Percentiles rank a stretch among this genome's conserved stretches.
Conservation (phyloP, 116 monocot species). For the Phalaenopsis hybrid region DNA sequence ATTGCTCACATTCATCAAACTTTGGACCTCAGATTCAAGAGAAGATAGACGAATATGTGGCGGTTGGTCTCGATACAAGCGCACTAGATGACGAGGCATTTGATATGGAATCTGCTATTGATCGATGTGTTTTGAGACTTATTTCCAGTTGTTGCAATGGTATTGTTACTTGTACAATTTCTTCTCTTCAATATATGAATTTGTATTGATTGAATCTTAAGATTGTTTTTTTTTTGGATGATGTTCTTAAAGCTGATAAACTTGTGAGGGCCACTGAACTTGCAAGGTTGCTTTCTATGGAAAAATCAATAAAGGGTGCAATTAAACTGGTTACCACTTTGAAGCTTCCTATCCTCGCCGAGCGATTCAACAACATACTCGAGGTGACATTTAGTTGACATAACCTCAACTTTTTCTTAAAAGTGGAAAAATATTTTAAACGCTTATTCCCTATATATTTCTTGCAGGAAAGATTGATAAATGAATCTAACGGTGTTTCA, state of each 20-base stretch:
- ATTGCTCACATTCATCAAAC: slow-evolving; percentile 3
- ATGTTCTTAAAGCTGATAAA: slow-evolving; percentile 72
- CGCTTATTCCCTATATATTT: background rate
- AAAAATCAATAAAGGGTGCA: slow-evolving; percentile 84
- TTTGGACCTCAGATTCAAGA: slow-evolving; percentile 55
- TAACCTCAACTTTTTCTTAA: background rate
- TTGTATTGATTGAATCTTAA: background rate
- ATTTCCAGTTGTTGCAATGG: slow-evolving; percentile 92
- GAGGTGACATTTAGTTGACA: slow-evolving; percentile 30
- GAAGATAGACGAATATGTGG: slow-evolving; percentile 51
- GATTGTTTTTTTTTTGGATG: slow-evolving; percentile 6
- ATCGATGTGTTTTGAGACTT: slow-evolving; percentile 89
- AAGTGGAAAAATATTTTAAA: background rate
- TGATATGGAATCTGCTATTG: slow-evolving; percentile 61
- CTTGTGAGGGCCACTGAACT: slow-evolving; percentile 91
- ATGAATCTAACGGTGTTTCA: slow-evolving; percentile 18
- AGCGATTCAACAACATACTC: slow-evolving; percentile 62
- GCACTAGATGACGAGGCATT: slow-evolving; percentile 71
- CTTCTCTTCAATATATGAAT: background rate
- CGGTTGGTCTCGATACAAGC: slow-evolving; percentile 42
- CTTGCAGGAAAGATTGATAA: slow-evolving; percentile 69
- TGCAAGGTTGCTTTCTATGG: slow-evolving; percentile 60
- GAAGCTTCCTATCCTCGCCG: slow-evolving; percentile 83
- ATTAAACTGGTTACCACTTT: slow-evolving; percentile 76
- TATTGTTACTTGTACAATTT: slow-evolving; percentile 14